A percentile compares a stretch with the other conserved stretches of the same genome.
Conservation (phyloP, 345 rosid genomes). For the Aquilaria yunnanensis region DNA sequence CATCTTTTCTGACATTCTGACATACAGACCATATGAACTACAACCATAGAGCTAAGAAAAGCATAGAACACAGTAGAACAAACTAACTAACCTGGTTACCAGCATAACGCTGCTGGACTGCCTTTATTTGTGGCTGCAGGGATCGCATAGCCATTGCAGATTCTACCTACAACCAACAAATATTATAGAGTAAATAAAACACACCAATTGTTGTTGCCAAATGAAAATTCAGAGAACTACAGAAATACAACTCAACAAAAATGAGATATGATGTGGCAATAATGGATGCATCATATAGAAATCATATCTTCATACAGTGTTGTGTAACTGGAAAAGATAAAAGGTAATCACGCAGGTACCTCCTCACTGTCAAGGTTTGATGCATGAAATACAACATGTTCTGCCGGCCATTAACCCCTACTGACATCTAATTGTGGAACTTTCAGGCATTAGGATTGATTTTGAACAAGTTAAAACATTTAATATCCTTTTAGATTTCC, state of each 20-base stretch:
- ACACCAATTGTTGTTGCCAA: background rate
- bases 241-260: background rate
- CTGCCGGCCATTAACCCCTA: no score
- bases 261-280: no score
- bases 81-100: slow-evolving; percentile 68
- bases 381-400: no score
- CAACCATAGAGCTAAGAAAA: background rate
- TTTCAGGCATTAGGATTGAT: no score
- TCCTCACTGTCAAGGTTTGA: no score
- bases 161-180: slow-evolving; percentile 55
- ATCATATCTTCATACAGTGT: background rate
- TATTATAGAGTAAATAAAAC: background rate
- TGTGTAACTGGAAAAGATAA: no score
- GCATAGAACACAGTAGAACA: background rate
- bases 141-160: slow-evolving; percentile 95
- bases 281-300: background rate
- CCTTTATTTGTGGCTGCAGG: slow-evolving; percentile 87
- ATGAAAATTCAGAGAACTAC: background rate
- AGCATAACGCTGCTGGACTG: slow-evolving; percentile 71
- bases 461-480: no score
- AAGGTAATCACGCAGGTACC: no score
- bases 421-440: no score
- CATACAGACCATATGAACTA: background rate
- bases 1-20: background rate
- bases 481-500: no score